phyloP scores from a whole-genome alignment of 805 yeast species.

The Tetrapisispora phaffii region DNA sequence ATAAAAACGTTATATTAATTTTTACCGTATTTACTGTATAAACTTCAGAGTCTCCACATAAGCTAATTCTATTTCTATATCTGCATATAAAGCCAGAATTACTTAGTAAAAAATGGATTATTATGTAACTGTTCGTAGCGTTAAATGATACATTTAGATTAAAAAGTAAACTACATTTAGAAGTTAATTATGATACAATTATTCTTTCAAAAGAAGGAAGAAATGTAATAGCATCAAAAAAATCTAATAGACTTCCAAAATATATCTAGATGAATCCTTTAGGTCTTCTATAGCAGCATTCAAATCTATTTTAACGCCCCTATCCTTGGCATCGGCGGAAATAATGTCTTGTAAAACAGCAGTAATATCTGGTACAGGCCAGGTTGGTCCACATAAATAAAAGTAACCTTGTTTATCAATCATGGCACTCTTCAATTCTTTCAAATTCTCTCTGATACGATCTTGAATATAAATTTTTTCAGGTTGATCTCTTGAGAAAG shows the following conservation, averaged over 20 bases:
- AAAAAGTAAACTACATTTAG: too few species aligned
- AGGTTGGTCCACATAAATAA: constrained; percentile 96
- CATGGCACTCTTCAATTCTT: constrained; percentile 68
- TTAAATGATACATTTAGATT: too few species aligned
- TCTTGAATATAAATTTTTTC: constrained; percentile 93
- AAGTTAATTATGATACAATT: too few species aligned
- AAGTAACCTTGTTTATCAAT: constrained; percentile 74
- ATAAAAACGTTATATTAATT: constrained; percentile 2
- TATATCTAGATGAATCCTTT: constrained; percentile 87
- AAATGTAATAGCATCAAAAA: too few species aligned
- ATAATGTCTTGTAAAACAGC: constrained; percentile 80
- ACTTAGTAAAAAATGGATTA: too few species aligned
- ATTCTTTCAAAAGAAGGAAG: too few species aligned
- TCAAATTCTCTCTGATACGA: constrained; percentile 68
- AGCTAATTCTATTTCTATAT: background rate
- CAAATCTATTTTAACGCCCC: constrained; percentile 60
- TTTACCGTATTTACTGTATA: too few species aligned
- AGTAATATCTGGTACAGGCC: constrained; percentile 98
- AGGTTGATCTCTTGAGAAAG: constrained; percentile 95
- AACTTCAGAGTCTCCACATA: too few species aligned
- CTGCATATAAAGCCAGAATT: too few species aligned
- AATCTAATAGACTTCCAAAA: constrained; percentile 76
- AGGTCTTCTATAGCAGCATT: constrained; percentile 79
- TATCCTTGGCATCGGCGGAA: constrained; percentile 54
- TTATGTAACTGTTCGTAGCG: too few species aligned